Conservation (phyloP, 768 basidiomycete genomes). For the Mycena crocata region DNA sequence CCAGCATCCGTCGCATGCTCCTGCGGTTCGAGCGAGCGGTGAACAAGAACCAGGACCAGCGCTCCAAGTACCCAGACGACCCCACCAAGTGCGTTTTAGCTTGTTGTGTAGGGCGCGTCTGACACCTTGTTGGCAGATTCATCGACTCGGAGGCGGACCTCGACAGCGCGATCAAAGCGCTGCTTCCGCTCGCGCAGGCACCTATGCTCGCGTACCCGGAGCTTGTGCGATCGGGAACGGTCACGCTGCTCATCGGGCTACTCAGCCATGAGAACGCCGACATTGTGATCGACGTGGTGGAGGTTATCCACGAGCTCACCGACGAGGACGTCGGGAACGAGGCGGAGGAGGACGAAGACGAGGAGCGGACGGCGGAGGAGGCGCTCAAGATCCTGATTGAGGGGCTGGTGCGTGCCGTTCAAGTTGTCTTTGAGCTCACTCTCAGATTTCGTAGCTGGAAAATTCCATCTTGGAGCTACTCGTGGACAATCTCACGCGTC, state of each 20-base stretch:
- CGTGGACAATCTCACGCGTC: slow-evolving; percentile 86
- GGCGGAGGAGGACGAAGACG: slow-evolving; percentile 73
- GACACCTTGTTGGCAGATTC: slow-evolving; percentile 67
- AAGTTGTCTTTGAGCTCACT: background rate
- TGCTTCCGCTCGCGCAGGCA: slow-evolving; percentile 90
- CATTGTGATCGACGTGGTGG: slow-evolving; percentile 95
- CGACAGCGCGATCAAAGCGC: slow-evolving; percentile 84
- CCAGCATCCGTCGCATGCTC: slow-evolving; percentile 78
- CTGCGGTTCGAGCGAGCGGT: slow-evolving; percentile 88
- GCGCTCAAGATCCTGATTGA: slow-evolving; percentile 82
- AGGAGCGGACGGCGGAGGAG: slow-evolving; percentile 68
- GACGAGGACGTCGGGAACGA: slow-evolving; percentile 95
- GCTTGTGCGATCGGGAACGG: slow-evolving; percentile 79
- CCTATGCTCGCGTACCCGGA: slow-evolving; percentile 91
- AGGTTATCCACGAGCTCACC: slow-evolving; percentile 92
- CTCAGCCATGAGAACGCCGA: slow-evolving; percentile 97
- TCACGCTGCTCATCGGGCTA: slow-evolving; percentile 81
- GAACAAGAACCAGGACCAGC: slow-evolving; percentile 95
- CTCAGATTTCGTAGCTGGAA: slow-evolving; percentile 66
- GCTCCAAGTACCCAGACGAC: slow-evolving; percentile 94
- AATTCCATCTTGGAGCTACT: slow-evolving; percentile 89
- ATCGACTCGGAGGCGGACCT: slow-evolving; percentile 99
- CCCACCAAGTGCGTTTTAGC: slow-evolving; percentile 77
- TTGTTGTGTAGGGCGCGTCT: background rate
- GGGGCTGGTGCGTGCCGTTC: slow-evolving; percentile 68